phyloP scores from a whole-genome alignment of 2,329 filamentous ascomycete species.

The Leptosphaerulina australis region DNA sequence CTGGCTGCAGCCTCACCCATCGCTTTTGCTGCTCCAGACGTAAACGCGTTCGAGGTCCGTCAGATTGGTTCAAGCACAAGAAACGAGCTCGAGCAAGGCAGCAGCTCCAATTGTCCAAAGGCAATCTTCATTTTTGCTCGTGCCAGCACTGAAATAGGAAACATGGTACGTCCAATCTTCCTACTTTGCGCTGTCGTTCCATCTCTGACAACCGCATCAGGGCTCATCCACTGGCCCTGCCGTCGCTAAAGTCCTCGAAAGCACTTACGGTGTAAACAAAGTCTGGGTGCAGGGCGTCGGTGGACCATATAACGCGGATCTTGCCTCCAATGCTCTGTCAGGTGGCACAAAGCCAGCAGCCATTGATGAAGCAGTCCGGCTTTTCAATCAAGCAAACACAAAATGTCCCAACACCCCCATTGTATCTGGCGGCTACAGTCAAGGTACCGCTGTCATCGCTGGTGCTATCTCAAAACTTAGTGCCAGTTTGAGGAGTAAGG shows the following conservation, averaged over 20 bases:
- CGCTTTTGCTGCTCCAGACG: constrained; percentile 4
- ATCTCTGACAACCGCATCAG: constrained; percentile 13
- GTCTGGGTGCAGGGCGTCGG: constrained; percentile 46
- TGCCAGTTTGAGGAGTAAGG: constrained; percentile 31
- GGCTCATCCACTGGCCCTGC: constrained; percentile 29
- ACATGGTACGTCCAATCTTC: constrained; percentile 28
- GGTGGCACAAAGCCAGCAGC: constrained; percentile 41
- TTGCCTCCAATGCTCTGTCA: constrained; percentile 43
- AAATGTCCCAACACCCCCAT: constrained; percentile 49
- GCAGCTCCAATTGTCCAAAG: constrained; percentile 27
- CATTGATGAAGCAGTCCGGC: constrained; percentile 43
- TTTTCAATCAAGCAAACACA: constrained; percentile 46
- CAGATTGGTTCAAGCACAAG: constrained; percentile 18
- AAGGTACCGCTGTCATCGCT: constrained; percentile 50
- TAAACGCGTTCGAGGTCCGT: constrained; percentile 18
- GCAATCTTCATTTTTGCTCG: constrained; percentile 40
- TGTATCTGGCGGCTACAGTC: constrained; percentile 51
- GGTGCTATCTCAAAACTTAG: constrained; percentile 40
- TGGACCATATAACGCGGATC: constrained; percentile 43
- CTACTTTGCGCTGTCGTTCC: background rate
- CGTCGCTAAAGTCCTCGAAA: constrained; percentile 29
- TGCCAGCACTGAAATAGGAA: constrained; percentile 33
- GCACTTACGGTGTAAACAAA: constrained; percentile 29
- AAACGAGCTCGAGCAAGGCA: constrained; percentile 34
- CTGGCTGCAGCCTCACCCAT: constrained; percentile 23